Base-by-base conservation (phyloP, 805 yeast genomes). In the Spathaspora hagerdaliae region DNA sequence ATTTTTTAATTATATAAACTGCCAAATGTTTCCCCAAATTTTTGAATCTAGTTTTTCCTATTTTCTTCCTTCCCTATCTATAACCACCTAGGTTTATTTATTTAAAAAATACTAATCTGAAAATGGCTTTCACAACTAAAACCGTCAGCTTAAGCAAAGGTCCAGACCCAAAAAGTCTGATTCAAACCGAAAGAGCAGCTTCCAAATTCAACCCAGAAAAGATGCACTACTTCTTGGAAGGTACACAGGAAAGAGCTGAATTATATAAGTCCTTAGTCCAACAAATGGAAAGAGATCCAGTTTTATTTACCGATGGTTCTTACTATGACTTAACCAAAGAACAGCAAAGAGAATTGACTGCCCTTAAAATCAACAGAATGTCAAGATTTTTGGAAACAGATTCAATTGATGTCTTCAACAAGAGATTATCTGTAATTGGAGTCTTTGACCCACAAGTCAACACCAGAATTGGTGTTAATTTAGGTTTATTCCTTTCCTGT, bases 381-480 rank as follows among this genome's bases (percentile, higher is more conserved):
- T 67, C 87, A 6, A 65, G 72, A 34, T 85, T 83, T 60, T 74
- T 83, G 63, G 92, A 78, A 69, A 67, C 42, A 51, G 71, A 63
- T 61, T 51, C 64, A 31, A 64, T 65, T 42, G 71, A 72, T 26
- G 66, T 62, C 35, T 83, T 83, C 60, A 79, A 78, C 60, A 74
- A 78, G 54, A 71, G 91, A 57, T 67, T 84, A 49, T 75, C 81
- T 31, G 52, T 83, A 46, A 63, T 83, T 29, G 81, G 82, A 13
- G 71, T 83, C 38, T 75, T 83, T 50, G 97, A 92, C 63, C 95
- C 96, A 13, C 83, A 83, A 54, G 69, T 86, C 38, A 80, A 82
- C 43, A 90, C 96, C 31, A 79, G 98, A 56, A 65, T 87, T 42
- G 96, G 96, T 36, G 90, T 91, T 45, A 96, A 91, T 70, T 73